Percentiles rank a stretch among this genome's conserved stretches.
These are phyloP conservation scores for Ciborinia camelliae DNA, from an alignment of 2,329 filamentous ascomycete species.

Conservation along the genomic window DNA sequence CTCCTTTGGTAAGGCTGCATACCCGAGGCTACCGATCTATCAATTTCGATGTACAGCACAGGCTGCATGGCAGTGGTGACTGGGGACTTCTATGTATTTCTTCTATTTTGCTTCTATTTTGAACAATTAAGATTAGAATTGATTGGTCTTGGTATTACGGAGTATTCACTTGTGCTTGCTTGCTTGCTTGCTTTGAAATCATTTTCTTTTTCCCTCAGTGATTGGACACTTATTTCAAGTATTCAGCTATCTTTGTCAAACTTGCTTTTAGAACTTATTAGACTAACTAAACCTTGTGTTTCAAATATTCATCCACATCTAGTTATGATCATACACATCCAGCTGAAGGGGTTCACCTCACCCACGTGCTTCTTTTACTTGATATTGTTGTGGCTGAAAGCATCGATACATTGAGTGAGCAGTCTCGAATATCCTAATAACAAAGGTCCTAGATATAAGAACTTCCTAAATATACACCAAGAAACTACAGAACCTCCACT, in stretches of 20 bases:
- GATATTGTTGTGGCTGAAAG: too few relatives aligned
- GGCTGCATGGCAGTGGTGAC: neutral
- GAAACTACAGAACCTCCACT: neutral
- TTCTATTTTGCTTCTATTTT: too few relatives aligned
- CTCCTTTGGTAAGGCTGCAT: constrained; percentile 4
- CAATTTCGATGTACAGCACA: neutral
- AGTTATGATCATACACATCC: too few relatives aligned
- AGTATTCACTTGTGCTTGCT: neutral
- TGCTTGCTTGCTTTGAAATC: neutral
- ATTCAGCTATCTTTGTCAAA: too few relatives aligned
- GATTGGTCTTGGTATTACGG: too few relatives aligned
- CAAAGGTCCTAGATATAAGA: too few relatives aligned
- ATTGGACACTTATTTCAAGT: neutral
- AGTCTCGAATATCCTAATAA: neutral
- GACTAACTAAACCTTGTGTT: too few relatives aligned
- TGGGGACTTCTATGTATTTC: neutral
- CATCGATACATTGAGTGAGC: neutral
- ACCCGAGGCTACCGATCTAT: constrained; percentile 5
- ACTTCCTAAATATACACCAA: neutral
- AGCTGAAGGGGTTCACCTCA: neutral
- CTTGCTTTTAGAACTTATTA: too few relatives aligned
- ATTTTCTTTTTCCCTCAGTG: neutral
- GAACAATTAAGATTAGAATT: too few relatives aligned
- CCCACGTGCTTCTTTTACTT: neutral
- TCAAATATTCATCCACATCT: too few relatives aligned